Base-by-base conservation (phyloP, 2,329 filamentous ascomycete genomes). In the Trichoderma arundinaceum region DNA sequence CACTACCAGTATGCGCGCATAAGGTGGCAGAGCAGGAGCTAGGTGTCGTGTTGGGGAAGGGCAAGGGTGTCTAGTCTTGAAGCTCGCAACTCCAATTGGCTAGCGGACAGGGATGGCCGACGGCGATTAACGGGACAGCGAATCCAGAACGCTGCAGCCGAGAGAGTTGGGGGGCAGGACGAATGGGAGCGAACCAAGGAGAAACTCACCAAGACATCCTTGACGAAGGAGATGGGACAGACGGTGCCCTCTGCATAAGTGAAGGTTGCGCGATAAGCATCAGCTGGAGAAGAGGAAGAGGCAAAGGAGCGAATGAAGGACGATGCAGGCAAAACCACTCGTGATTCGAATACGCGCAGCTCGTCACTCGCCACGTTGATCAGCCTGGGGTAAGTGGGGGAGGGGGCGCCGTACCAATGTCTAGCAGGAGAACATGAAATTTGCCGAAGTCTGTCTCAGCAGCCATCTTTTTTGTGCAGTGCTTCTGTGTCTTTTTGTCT, bases 211-310 rank as follows among this genome's bases (percentile, higher is more conserved):
- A 94, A 81, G 70, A 91, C 87, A 76, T 93, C 89, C 80, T 92
- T 92, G 78, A 94, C 91, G 78, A 94, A 94, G 71, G 89, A 92
- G 76, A 94, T 92, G 71, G 90, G 90, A 77, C 90, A 93, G 69
- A 94, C 88, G 57, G 91, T 94, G 69, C 91, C 91, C 84, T 94
- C 91, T 94, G 66, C 57, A 65, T 57, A 28, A 38, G 51, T 49
- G 51, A 41, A 64, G 39, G 65, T 68, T 53, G 67, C 63, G 60
- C 57, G 48, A 54, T 49, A 53, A 54, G 46, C 65, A 67, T 67
- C 57, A 67, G 65, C 65, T 46, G 48, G 56, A 22, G 52, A 15
- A 56, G 35, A 56, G 17, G 52, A 32, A 17, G 22, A 17, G 17
- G 7, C 33, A 15, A 49, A 15, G n/a, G n/a, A 19, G 12, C 44